Percentiles rank a stretch among this genome's conserved stretches.
Evolutionary conservation across 768 basidiomycete species (phyloP).

Genomic region (Mrakia hoshinonis): DNA sequence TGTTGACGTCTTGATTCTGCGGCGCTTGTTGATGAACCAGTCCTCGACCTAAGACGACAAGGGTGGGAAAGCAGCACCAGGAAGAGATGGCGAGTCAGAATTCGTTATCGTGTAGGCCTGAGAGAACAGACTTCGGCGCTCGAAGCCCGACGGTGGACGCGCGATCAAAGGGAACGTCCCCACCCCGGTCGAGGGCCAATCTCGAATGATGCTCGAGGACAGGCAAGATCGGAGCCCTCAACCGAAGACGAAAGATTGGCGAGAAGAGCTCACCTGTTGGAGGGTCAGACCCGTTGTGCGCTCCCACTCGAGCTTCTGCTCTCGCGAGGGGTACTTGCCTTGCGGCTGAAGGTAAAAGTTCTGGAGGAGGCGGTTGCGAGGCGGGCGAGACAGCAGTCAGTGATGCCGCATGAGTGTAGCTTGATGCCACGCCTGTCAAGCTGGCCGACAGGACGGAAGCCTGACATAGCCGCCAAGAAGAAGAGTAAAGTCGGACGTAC

Average conservation of each 20-base stretch:
- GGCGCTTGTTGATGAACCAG: slow-evolving; percentile 23
- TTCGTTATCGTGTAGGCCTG: background rate
- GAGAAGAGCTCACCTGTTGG: slow-evolving; percentile 10
- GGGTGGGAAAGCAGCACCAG: background rate
- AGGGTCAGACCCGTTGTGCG: background rate
- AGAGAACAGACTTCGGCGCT: no score
- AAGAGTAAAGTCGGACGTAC: background rate
- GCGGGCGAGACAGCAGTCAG: no score
- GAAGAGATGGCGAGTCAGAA: background rate
- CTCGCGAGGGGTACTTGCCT: slow-evolving; percentile 4
- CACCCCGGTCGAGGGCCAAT: no score
- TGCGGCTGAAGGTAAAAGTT: background rate
- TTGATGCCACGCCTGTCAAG: no score
- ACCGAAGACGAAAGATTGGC: background rate
- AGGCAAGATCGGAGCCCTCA: background rate
- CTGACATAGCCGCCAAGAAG: no score
- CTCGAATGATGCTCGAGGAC: background rate
- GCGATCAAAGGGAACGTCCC: no score
- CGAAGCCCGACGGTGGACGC: no score
- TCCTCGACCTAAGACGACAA: slow-evolving; percentile 4
- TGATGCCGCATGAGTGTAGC: no score
- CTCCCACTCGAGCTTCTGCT: slow-evolving; percentile 15
- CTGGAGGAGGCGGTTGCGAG: background rate
- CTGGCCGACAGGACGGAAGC: no score
- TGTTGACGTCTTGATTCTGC: slow-evolving; percentile 4